Percentiles rank a stretch among this genome's conserved stretches.
Conservation (phyloP, 2,329 filamentous ascomycete genomes). For the Botryosphaeria dothidea region DNA sequence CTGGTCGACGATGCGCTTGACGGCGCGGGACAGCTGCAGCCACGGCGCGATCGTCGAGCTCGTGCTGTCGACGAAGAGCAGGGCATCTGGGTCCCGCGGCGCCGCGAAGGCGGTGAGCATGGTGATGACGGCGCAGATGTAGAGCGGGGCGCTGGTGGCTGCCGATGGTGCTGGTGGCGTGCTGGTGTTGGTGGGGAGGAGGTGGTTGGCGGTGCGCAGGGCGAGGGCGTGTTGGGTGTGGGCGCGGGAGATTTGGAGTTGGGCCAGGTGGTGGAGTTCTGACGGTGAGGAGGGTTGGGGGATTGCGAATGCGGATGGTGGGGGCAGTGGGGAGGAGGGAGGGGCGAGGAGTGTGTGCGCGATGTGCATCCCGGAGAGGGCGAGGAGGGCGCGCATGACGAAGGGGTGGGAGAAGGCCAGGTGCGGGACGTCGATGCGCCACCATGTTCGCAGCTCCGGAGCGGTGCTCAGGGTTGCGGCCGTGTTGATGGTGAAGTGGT, state of each 20-base stretch:
- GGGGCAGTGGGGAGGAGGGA: slow-evolving; percentile 30
- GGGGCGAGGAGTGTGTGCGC: slow-evolving; percentile 32
- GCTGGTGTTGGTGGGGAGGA: slow-evolving; percentile 37
- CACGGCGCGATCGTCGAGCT: slow-evolving; percentile 30
- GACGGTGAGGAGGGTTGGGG: slow-evolving; percentile 27
- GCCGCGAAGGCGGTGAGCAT: slow-evolving; percentile 19
- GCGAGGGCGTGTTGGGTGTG: slow-evolving; percentile 39
- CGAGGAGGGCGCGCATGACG: slow-evolving; percentile 45
- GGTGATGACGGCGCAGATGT: slow-evolving; percentile 43
- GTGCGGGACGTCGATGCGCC: slow-evolving; percentile 28
- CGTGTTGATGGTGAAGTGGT: slow-evolving; percentile 33
- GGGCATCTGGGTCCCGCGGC: slow-evolving; percentile 19
- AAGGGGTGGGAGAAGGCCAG: slow-evolving; percentile 45
- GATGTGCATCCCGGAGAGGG: slow-evolving; percentile 48
- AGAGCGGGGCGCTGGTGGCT: slow-evolving; percentile 35
- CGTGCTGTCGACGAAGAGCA: slow-evolving; percentile 39
- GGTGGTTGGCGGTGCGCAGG: slow-evolving; percentile 31
- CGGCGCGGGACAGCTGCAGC: slow-evolving; percentile 41
- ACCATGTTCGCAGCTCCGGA: slow-evolving; percentile 25
- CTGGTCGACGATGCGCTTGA: slow-evolving; percentile 34
- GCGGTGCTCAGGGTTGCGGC: slow-evolving; percentile 26
- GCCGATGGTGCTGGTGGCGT: too few relatives aligned
- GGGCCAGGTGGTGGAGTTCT: neutral
- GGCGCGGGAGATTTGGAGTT: slow-evolving; percentile 44
- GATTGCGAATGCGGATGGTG: slow-evolving; percentile 31